These are phyloP conservation scores for Fusarium mangiferae DNA, from an alignment of 2,329 filamentous ascomycete species.

Conservation along the genomic window DNA sequence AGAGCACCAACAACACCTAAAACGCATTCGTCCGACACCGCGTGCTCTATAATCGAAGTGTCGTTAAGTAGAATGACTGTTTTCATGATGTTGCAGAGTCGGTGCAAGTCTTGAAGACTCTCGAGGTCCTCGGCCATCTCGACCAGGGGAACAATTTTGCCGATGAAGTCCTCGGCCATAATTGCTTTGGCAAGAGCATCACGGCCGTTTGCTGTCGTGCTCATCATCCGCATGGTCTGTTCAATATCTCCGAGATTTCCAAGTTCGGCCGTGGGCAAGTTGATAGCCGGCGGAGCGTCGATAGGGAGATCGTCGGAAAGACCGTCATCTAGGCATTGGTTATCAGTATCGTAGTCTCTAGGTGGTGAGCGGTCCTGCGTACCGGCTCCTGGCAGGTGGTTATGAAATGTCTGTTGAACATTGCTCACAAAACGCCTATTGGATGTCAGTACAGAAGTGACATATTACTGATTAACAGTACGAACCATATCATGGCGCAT, in stretches of 20 bases:
- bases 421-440: conserved; percentile 89
- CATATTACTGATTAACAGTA: conserved; percentile 6
- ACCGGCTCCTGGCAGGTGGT: conserved; percentile 71
- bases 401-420: conserved; percentile 79
- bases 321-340: conserved; percentile 73
- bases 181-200: conserved; percentile 91
- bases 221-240: conserved; percentile 81
- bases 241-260: conserved; percentile 87
- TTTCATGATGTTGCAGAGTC: conserved; percentile 98
- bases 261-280: conserved; percentile 83
- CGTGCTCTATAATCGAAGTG: conserved; percentile 91
- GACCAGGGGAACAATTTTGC: conserved; percentile 86
- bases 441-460: conserved; percentile 31
- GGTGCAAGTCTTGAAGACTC: conserved; percentile 85
- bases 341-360: conserved; percentile 35
- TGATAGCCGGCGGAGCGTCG: conserved; percentile 76
- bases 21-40: conserved; percentile 89
- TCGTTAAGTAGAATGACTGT: conserved; percentile 94
- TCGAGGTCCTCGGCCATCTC: conserved; percentile 92
- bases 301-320: conserved; percentile 87
- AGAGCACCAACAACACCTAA: conserved; percentile 93
- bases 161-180: conserved; percentile 85
- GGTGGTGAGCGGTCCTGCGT: conserved; percentile 41
- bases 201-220: conserved; percentile 77
- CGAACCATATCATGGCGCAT: conserved; percentile 89